A percentile compares a stretch with the other conserved stretches of the same genome.
Conservation (phyloP, 2,329 filamentous ascomycete species). For the Pseudogymnoascus sp. region DNA sequence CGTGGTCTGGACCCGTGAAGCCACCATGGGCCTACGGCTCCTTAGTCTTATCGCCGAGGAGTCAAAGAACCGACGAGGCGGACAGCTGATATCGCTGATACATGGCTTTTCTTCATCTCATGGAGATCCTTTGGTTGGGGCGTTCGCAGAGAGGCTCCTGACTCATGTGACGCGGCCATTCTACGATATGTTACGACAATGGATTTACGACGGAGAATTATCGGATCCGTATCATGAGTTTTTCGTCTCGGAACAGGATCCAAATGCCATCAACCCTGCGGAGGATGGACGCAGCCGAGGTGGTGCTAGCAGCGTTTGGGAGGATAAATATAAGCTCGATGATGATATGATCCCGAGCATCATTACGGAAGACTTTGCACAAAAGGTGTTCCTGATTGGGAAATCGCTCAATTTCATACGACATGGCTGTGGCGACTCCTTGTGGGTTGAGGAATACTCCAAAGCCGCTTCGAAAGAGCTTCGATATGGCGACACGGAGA, state of each 20-base stretch:
- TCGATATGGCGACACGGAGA: conserved; percentile 85
- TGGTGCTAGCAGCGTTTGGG: conserved; percentile 86
- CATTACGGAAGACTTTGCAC: conserved; percentile 85
- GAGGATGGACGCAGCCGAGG: conserved; percentile 45
- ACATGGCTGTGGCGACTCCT: conserved; percentile 85
- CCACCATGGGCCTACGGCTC: conserved; percentile 86
- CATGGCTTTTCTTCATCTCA: conserved; percentile 90
- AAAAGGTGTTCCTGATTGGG: conserved; percentile 93
- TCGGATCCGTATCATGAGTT: conserved; percentile 95
- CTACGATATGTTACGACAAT: conserved; percentile 89
- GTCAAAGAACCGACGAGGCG: conserved; percentile 74
- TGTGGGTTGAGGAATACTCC: conserved; percentile 93
- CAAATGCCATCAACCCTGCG: conserved; percentile 36
- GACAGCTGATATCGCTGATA: conserved; percentile 86
- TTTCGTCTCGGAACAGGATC: conserved; percentile 79
- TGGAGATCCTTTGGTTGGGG: conserved; percentile 87
- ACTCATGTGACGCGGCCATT: conserved; percentile 86
- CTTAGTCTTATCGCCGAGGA: conserved; percentile 95
- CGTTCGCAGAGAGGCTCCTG: conserved; percentile 84
- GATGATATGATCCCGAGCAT: conserved; percentile 86
- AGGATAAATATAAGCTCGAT: conserved; percentile 89
- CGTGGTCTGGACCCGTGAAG: conserved; percentile 94
- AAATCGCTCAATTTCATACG: conserved; percentile 98
- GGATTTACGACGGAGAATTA: conserved; percentile 97
- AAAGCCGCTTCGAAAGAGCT: conserved; percentile 88